Conservation (phyloP, 192 early-diverging fungal genomes). For the Coemansia erecta region DNA sequence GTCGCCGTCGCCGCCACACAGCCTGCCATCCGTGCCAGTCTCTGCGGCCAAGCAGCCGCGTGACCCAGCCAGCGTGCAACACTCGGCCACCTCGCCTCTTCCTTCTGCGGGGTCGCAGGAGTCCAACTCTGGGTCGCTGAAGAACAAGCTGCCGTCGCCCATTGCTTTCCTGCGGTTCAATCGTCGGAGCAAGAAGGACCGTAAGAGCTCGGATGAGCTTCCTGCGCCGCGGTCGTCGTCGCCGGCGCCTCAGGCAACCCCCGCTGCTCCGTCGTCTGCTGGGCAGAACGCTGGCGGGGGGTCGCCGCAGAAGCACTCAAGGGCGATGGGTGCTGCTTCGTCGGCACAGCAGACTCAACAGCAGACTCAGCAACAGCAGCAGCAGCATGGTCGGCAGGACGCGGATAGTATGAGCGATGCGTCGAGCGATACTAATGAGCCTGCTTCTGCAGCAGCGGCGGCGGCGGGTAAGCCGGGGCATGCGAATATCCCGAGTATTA, state of each 20-base stretch:
- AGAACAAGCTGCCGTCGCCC: constrained; percentile 44
- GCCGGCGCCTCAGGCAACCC: neutral
- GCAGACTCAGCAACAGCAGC: constrained; percentile 16
- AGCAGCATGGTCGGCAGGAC: neutral
- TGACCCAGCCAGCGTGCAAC: neutral
- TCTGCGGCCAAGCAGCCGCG: constrained; percentile 2
- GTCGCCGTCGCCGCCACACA: constrained; percentile 12
- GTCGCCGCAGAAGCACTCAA: too few relatives aligned
- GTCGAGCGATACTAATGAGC: constrained; percentile 16
- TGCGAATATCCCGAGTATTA: constrained; percentile 55
- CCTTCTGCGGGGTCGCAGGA: constrained; percentile 4
- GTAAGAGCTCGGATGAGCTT: constrained; percentile 8
- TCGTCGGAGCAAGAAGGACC: constrained; percentile 46
- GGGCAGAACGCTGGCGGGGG: too few relatives aligned
- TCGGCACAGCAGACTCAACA: constrained; percentile 5
- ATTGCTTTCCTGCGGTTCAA: constrained; percentile 48
- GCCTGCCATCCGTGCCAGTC: neutral
- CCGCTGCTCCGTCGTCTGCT: too few relatives aligned
- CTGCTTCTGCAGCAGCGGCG: constrained; percentile 3
- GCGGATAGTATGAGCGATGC: constrained; percentile 16
- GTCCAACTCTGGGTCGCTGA: constrained; percentile 11
- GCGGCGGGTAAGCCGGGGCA: constrained; percentile 9
- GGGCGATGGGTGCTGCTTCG: too few relatives aligned
- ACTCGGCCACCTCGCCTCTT: constrained; percentile 3
- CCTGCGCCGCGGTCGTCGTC: neutral